phyloP scores from a whole-genome alignment of 139 green algal genomes.

The Chlamydomonas asymmetrica region DNA sequence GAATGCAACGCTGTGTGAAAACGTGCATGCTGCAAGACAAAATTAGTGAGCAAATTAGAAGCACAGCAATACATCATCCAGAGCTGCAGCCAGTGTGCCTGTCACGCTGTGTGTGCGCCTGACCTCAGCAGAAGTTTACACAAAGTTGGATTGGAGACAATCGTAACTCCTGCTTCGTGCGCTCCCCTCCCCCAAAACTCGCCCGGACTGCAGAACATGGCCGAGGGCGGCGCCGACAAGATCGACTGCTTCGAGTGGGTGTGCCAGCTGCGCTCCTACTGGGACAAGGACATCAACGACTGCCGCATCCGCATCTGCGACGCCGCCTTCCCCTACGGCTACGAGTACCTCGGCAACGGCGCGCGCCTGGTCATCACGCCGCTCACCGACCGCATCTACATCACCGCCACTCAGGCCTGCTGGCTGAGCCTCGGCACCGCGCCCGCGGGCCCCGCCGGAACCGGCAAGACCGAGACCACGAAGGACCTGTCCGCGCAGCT shows the following conservation, averaged over 20 bases:
- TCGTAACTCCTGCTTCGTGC: too few relatives aligned
- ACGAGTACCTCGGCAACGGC: conserved; percentile 87
- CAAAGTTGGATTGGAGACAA: too few relatives aligned
- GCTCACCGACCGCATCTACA: conserved; percentile 85
- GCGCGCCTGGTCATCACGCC: conserved; percentile 80
- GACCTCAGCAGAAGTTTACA: too few relatives aligned
- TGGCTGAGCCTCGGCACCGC: conserved; percentile 82
- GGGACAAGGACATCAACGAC: conserved; percentile 67
- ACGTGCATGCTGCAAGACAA: too few relatives aligned
- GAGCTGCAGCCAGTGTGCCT: too few relatives aligned
- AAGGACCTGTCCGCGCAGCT: conserved; percentile 85
- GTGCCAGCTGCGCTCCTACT: conserved; percentile 80
- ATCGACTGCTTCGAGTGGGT: conserved; percentile 79
- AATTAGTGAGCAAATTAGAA: too few relatives aligned
- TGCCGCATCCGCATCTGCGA: conserved; percentile 79
- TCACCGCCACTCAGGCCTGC: conserved; percentile 83
- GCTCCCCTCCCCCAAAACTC: too few relatives aligned
- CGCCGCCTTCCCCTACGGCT: conserved; percentile 79
- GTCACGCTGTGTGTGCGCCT: too few relatives aligned
- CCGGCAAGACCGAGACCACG: conserved; percentile 86
- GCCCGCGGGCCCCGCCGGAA: conserved; percentile 72
- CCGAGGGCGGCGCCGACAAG: conserved; percentile 47
- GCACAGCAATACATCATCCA: too few relatives aligned
- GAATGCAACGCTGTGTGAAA: too few relatives aligned
- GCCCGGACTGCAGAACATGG: conserved; percentile 45